Base-by-base conservation (phyloP, 768 basidiomycete species). In the Tricholoma terreum region DNA sequence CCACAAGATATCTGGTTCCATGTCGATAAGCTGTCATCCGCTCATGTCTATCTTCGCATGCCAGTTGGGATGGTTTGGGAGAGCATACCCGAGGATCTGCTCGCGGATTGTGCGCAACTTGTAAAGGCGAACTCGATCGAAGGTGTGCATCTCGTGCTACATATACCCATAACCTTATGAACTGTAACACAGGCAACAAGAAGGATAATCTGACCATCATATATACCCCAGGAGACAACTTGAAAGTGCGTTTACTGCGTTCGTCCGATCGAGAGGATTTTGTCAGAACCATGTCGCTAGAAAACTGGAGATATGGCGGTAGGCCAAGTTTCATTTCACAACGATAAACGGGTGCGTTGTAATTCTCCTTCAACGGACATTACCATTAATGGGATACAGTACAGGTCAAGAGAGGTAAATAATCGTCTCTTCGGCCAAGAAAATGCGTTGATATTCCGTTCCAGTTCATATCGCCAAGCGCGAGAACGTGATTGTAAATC, bases 261-360 rank as follows among this genome's bases (percentile, higher is more conserved):
- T 5, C 36, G 19, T n/a, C 27, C 34, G n/a, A 45, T n/a, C 11
- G 40, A 48, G 35, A 34, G 17, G 46, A 43, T 31, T 34, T 6
- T 38, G 12, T 17, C 50, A 52, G 14, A 38, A 33, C 51, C 15
- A 50, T 49, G 2, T 17, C 45, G 14, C 9, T 65, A 95, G 92
- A 99, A 99, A 92, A 88, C 90, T 6, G 96, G 96, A 3, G 94
- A 96, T 67, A 98, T 97, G 94, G 94, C 92, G 2, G 87, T 96
- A 3, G 97, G 97, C 0, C 90, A 94, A 66, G 97, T 99, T 0
- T 90, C 93, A 0, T 98, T 99, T 70, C 91, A 98, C 62, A 90
- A 78, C 56, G 93, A 97, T 66, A 94, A 96, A 68, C 80, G 79
- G 73, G 93, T 93, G 61, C 36, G 79, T 61, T 33, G 14, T 30